These are phyloP conservation scores for Aspergillus bertholletiae DNA, from an alignment of 495 filamentous ascomycete genomes.

Conservation along the genomic window DNA sequence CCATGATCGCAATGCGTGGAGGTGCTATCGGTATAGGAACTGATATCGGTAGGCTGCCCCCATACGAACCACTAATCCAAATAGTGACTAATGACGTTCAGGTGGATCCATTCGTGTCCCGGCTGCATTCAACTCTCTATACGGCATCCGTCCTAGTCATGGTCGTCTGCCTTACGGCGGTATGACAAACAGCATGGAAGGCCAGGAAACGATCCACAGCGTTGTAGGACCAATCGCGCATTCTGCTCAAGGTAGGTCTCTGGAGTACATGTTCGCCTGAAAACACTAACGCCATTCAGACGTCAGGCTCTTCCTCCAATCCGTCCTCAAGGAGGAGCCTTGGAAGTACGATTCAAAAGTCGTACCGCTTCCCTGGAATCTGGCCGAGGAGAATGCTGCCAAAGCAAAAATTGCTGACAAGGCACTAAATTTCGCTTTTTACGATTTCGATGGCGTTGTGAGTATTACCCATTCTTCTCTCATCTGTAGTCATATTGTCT, in stretches of 20 bases:
- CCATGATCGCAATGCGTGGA: neutral
- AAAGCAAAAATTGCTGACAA: conserved; percentile 22
- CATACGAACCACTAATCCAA: neutral
- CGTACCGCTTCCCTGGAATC: conserved; percentile 27
- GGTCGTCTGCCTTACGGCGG: neutral
- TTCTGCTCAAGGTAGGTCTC: conserved; percentile 32
- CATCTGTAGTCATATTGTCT: too few species aligned
- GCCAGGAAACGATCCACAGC: conserved; percentile 32
- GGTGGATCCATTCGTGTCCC: conserved; percentile 1
- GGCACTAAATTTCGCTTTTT: conserved; percentile 23
- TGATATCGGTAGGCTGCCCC: neutral
- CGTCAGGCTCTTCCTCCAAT: conserved; percentile 32
- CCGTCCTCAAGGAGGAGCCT: conserved; percentile 25
- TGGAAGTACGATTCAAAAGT: conserved; percentile 34
- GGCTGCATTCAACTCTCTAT: neutral
- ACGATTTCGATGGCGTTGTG: conserved; percentile 21
- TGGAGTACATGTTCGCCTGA: conserved; percentile 3
- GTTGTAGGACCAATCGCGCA: conserved; percentile 37
- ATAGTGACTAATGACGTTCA: neutral
- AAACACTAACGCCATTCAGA: conserved; percentile 5
- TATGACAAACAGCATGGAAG: conserved; percentile 26
- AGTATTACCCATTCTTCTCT: neutral
- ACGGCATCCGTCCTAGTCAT: neutral
- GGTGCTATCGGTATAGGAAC: neutral
- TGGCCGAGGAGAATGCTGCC: conserved; percentile 14